Evolutionary conservation across 2,329 filamentous ascomycete genomes (phyloP).

Genomic region (Elsinoe perseae): DNA sequence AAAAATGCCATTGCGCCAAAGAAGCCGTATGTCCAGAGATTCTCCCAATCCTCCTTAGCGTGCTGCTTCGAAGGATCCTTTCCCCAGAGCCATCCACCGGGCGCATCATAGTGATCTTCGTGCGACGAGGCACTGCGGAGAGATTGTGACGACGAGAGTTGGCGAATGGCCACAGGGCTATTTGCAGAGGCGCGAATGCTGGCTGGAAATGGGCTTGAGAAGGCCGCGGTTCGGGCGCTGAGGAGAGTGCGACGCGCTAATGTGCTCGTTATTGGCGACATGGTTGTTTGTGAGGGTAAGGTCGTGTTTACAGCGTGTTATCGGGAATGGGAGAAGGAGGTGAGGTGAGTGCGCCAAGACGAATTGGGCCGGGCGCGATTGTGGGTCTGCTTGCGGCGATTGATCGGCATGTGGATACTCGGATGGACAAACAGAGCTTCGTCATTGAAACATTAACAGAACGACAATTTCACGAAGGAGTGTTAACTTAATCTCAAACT

Average conservation of each 20-base stretch:
- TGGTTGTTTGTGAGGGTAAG: neutral
- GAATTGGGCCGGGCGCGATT: neutral
- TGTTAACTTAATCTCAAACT: no score
- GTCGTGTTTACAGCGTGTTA: neutral
- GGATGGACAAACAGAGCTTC: no score
- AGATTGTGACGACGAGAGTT: conserved; percentile 26
- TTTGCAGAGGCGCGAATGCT: neutral
- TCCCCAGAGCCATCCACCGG: conserved; percentile 85
- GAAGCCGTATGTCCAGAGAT: conserved; percentile 74
- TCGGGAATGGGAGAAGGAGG: neutral
- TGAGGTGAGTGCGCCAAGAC: neutral
- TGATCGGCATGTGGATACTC: neutral
- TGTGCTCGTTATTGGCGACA: neutral
- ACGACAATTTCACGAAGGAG: no score
- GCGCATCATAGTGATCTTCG: conserved; percentile 79
- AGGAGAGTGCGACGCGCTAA: neutral
- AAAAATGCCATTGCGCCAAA: conserved; percentile 67
- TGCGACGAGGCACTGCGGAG: conserved; percentile 51
- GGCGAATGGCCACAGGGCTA: conserved; percentile 18
- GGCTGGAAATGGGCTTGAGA: neutral
- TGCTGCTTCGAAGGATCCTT: conserved; percentile 93
- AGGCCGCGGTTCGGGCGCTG: neutral
- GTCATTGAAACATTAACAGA: no score
- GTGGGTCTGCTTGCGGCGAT: conserved; percentile 2
- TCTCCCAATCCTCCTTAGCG: conserved; percentile 95